These are phyloP conservation scores for Heterobasidion parviporum DNA, from an alignment of 1,284 basidiomycete species.

Conservation along the genomic window DNA sequence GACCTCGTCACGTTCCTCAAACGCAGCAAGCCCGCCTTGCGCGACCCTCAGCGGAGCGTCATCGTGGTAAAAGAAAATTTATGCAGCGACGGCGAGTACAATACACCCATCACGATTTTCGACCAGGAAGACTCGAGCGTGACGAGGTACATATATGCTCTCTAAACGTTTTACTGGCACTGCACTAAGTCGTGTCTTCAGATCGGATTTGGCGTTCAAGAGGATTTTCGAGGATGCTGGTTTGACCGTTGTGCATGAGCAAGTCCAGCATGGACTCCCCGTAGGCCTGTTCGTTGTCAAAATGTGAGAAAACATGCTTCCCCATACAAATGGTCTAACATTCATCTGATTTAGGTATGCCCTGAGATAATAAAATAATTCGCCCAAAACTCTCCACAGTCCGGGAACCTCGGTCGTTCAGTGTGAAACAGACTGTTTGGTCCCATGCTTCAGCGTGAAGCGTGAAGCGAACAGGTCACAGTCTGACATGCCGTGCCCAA, in stretches of 20 bases:
- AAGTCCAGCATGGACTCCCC: slow-evolving; percentile 75
- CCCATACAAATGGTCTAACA: neutral
- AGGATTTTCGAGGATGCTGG: slow-evolving; percentile 64
- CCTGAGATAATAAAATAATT: slow-evolving; percentile 27
- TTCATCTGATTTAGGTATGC: slow-evolving; percentile 43
- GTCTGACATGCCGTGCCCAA: too few relatives aligned
- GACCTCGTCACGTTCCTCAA: slow-evolving; percentile 75
- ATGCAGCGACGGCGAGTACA: slow-evolving; percentile 54
- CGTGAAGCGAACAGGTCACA: too few relatives aligned
- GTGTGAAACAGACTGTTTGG: too few relatives aligned
- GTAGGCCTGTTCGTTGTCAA: slow-evolving; percentile 76
- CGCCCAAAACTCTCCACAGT: too few relatives aligned
- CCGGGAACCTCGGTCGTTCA: too few relatives aligned
- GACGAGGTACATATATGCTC: slow-evolving; percentile 50
- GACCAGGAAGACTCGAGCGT: slow-evolving; percentile 86
- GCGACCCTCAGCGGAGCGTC: slow-evolving; percentile 39
- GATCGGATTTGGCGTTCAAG: slow-evolving; percentile 82
- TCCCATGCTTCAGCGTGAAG: too few relatives aligned
- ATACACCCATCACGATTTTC: slow-evolving; percentile 52
- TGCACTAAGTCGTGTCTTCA: slow-evolving; percentile 20
- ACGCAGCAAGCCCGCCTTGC: slow-evolving; percentile 49
- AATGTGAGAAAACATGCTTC: slow-evolving; percentile 45
- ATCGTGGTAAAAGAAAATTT: slow-evolving; percentile 91
- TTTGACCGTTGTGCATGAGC: slow-evolving; percentile 58
- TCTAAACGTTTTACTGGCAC: neutral